phyloP scores from a whole-genome alignment of 2,329 filamentous ascomycete species.

The Cryphonectria naterciae region DNA sequence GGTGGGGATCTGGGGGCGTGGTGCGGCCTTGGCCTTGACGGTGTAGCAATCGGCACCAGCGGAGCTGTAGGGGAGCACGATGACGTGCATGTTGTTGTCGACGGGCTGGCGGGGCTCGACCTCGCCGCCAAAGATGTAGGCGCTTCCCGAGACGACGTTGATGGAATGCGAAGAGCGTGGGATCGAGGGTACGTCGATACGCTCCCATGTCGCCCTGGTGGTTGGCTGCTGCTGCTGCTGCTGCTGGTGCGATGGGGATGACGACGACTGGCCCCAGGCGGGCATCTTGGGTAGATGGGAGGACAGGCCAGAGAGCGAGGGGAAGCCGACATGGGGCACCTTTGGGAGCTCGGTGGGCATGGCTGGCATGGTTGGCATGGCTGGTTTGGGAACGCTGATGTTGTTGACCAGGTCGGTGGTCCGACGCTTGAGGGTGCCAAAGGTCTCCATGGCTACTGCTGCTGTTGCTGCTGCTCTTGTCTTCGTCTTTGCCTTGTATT shows the following conservation, averaged over 20 bases:
- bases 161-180: constrained; percentile 76
- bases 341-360: constrained; percentile 33
- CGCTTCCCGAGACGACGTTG: constrained; percentile 60
- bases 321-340: constrained; percentile 33
- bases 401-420: constrained; percentile 31
- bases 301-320: constrained; percentile 33
- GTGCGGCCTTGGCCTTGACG: constrained; percentile 53
- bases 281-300: constrained; percentile 34
- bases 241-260: constrained; percentile 26
- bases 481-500: background rate
- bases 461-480: background rate
- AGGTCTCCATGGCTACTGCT: constrained; percentile 52
- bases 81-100: constrained; percentile 72
- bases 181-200: constrained; percentile 58
- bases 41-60: constrained; percentile 63
- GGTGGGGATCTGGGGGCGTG: constrained; percentile 28
- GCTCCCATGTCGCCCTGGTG: constrained; percentile 65
- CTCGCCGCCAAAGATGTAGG: constrained; percentile 77
- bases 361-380: constrained; percentile 18
- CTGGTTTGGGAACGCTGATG: constrained; percentile 15
- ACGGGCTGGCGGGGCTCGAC: constrained; percentile 63
- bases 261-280: constrained; percentile 23
- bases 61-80: constrained; percentile 63
- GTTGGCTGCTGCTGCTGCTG: constrained; percentile 29
- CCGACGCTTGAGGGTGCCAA: constrained; percentile 58